Evolutionary conservation across 331 rosid species (phyloP), one percentile per base, ranked within the genome.

Genomic region (Cucumis variabilis): DNA sequence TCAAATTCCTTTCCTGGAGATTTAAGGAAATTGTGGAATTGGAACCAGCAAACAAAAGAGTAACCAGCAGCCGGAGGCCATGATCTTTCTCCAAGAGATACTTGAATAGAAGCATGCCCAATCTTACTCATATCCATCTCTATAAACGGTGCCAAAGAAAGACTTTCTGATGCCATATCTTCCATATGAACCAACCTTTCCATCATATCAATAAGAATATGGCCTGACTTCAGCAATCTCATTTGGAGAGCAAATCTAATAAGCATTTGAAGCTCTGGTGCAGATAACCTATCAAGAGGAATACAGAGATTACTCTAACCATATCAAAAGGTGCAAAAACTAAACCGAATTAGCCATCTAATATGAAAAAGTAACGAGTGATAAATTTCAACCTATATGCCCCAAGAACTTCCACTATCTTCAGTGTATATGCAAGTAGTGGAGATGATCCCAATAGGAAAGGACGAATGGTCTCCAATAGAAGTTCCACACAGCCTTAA

Each of bases 51-150:
- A 85, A 96, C 98, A 92, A 98, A 98, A 44, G 99, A 98, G 92
- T 98, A 98, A 89, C 99, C 99, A 91, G 98, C 99, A 86, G 99
- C 98, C 76, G 99, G 99, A 50, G 99, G 99, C 99, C 99, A 98
- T 67, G 99, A 98, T 89, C 99, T 94, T 93, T 98, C 99, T 88
- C 99, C 99, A 85, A 98, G 90, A 87, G 99, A 96, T 88, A 98
- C 99, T 93, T 98, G 99, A 92, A 98, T 92, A 73, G 97, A 94
- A 86, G 98, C 99, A 89, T 94, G 99, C 88, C 99, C 99, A 87
- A 82, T 84, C 93, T 94, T 98, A 89, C 98, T 92, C 99, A 96
- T 94, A 89, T 98, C 95, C 98, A 98, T 93, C 95, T 94, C 99
- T 80, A 96, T 90, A 94, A 96, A 98, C 5, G 99, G 99, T 41